Evolutionary conservation across 164 flowering plant species (phyloP).

Genomic region (Hamamelis virginiana): DNA sequence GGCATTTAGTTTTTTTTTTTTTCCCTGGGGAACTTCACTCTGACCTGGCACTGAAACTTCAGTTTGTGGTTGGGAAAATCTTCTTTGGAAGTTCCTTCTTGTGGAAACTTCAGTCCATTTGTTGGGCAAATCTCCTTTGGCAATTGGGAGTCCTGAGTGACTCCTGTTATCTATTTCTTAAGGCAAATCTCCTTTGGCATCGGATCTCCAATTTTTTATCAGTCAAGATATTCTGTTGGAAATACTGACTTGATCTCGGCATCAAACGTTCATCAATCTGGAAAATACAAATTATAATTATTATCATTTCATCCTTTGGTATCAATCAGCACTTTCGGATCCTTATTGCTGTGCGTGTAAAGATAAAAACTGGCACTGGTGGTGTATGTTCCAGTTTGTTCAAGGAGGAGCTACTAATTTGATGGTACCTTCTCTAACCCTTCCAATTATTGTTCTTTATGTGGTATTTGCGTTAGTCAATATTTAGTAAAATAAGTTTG

Average conservation of each 20-base stretch:
- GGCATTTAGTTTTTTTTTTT: neutral
- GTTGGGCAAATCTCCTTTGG: conserved; percentile 88
- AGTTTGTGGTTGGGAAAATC: conserved; percentile 7
- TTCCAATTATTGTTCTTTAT: neutral
- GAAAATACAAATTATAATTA: neutral
- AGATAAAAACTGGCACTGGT: conserved; percentile 2
- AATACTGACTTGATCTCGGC: conserved; percentile 25
- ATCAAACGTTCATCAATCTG: conserved; percentile 4
- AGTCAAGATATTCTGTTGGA: conserved; percentile 21
- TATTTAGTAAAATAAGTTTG: neutral
- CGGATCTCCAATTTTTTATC: conserved; percentile 13
- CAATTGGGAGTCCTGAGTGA: conserved; percentile 40
- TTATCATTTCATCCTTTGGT: conserved; percentile 8
- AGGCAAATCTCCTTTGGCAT: conserved; percentile 54
- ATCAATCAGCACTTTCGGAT: neutral
- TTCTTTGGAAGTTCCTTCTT: conserved; percentile 19
- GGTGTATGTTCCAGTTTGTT: neutral
- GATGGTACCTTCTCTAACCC: conserved; percentile 2
- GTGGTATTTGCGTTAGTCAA: neutral
- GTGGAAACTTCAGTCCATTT: conserved; percentile 25
- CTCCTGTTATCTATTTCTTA: conserved; percentile 26
- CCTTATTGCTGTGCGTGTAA: neutral
- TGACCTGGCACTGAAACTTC: conserved; percentile 5
- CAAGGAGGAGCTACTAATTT: conserved; percentile 1
- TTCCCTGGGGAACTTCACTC: neutral